A percentile compares a stretch with the other conserved stretches of the same genome.
Evolutionary conservation across 331 rosid genomes (phyloP).

Genomic region (Erythrophleum ivorense): DNA sequence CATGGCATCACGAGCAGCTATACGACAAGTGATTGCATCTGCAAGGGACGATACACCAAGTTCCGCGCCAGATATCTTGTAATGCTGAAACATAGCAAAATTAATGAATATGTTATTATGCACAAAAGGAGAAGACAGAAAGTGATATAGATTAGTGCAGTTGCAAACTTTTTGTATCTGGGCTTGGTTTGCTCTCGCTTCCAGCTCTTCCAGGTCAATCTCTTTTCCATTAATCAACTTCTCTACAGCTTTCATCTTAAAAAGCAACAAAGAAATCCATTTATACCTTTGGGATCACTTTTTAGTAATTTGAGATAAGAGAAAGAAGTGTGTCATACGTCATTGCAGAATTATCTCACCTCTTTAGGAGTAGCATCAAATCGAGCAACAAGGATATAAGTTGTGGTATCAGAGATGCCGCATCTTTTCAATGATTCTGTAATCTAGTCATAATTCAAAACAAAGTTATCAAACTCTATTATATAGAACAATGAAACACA

Average conservation of each 20-base stretch:
- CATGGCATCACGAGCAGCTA: slow-evolving; percentile 85
- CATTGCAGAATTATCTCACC: slow-evolving; percentile 50
- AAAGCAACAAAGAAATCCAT: slow-evolving; percentile 6
- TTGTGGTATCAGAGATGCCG: slow-evolving; percentile 76
- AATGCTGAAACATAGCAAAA: slow-evolving; percentile 66
- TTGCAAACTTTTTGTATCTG: slow-evolving; percentile 74
- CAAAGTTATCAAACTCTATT: slow-evolving; percentile 38
- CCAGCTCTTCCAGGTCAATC: slow-evolving; percentile 76
- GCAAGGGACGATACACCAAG: slow-evolving; percentile 77
- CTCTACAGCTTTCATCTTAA: slow-evolving; percentile 68
- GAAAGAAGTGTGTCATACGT: background rate
- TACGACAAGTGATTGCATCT: slow-evolving; percentile 80
- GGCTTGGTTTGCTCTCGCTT: slow-evolving; percentile 70
- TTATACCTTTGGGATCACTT: background rate
- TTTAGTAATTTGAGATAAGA: slow-evolving; percentile 11
- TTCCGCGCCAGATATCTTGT: slow-evolving; percentile 72
- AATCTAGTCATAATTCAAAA: slow-evolving; percentile 60
- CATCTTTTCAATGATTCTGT: slow-evolving; percentile 90
- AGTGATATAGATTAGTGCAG: slow-evolving; percentile 4
- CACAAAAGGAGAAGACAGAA: slow-evolving; percentile 3
- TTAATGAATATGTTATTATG: slow-evolving; percentile 31
- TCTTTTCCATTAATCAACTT: slow-evolving; percentile 72
- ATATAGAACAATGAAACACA: background rate
- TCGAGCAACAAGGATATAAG: slow-evolving; percentile 81
- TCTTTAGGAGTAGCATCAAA: slow-evolving; percentile 75